These are phyloP conservation scores for Cicer yamashitae DNA, from an alignment of 306 rosid genomes.

Conservation along the genomic window DNA sequence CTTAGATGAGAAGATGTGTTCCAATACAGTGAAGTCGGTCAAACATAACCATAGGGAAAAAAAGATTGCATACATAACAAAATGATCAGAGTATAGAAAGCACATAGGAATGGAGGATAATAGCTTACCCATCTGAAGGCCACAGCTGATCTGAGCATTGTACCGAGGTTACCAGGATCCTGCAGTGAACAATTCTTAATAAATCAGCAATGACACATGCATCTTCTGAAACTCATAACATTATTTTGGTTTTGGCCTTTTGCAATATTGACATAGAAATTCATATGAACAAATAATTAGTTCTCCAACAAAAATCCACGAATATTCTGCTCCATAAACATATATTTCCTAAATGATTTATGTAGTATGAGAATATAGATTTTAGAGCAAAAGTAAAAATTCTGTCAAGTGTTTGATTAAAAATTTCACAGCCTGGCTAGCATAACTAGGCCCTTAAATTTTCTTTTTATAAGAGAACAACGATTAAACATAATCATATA, in stretches of 20 bases:
- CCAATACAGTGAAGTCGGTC: background rate
- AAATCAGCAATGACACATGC: conserved; percentile 42
- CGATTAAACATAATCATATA: background rate
- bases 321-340: background rate
- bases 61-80: conserved; percentile 19
- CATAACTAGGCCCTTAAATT: background rate
- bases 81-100: conserved; percentile 19
- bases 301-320: conserved; percentile 11
- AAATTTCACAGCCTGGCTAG: background rate
- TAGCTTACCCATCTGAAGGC: conserved; percentile 90
- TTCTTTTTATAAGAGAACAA: background rate
- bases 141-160: conserved; percentile 84
- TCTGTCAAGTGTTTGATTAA: background rate
- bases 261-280: conserved; percentile 3
- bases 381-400: background rate
- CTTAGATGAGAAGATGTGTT: conserved; percentile 23
- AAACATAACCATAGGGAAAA: conserved; percentile 5
- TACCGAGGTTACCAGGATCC: conserved; percentile 96
- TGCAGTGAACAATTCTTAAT: conserved; percentile 52
- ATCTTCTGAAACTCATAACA: conserved; percentile 38
- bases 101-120: conserved; percentile 25
- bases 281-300: conserved; percentile 18
- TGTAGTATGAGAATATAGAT: conserved; percentile 27
- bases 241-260: conserved; percentile 11
- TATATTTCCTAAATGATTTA: conserved; percentile 10